Evolutionary conservation across 768 basidiomycete genomes (phyloP), one percentile per base, ranked within the genome.

Genomic region (Tricholoma hemisulphureum): DNA sequence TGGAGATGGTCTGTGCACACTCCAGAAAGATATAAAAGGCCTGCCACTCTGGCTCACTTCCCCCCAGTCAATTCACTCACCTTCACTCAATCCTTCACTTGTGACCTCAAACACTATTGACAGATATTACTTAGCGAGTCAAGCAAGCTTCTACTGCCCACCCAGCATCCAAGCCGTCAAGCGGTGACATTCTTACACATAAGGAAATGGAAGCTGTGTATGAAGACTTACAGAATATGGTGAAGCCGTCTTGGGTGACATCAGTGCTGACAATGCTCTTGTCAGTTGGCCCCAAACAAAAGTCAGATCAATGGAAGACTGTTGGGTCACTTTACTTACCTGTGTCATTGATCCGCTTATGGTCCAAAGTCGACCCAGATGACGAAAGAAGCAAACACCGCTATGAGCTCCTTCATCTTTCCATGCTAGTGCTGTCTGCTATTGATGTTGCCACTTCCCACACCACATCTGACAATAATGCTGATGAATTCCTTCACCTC

Each of bases 291-390:
- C 66, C 69, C n/a, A 73, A 72, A 48, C 57, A 73, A 20, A 72
- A 71, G 23, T 66, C 74, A 9, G 70, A 75, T 41, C 56, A 75
- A 58, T 80, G 77, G 78, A 65, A 66, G 16, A 66, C 64, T 0
- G 57, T 75, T 7, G 69, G 72, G 18, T 65, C 66, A 0, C 49
- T 76, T 14, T 63, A 77, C 52, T 66, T 78, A 24, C 72, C 71
- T 2, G 62, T 74, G n/a, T 73, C 76, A 1, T 62, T 79, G 2
- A 63, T 68, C 18, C 64, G 71, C 2, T 63, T 78, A 0, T 79
- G 77, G 77, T 67, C 71, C 23, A 24, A 6, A 8, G 14, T 54
- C 20, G 21, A 46, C 11, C 41, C 41, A n/a, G 21, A 26, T 57
- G 9, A 34, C 53, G 1, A 53, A 45, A 6, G 31, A 59, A 8